Percentiles rank a stretch among this genome's conserved stretches.
Conservation (phyloP, 139 green algal genomes). For the Chlorella sp. region DNA sequence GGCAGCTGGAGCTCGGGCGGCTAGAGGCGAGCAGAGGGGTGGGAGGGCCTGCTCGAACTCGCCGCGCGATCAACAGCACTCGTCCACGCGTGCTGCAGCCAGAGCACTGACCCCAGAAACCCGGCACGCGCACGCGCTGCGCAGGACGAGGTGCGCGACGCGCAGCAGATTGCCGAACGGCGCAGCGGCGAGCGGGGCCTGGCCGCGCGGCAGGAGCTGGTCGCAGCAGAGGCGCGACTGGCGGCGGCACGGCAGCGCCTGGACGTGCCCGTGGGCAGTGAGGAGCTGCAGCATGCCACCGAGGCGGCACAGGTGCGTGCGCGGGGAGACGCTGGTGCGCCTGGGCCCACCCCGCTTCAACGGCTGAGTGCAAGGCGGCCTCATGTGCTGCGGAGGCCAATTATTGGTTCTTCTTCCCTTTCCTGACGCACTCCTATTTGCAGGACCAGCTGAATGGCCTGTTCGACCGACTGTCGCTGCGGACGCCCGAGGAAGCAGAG, state of each 20-base stretch:
- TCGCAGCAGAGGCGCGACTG: constrained; percentile 11
- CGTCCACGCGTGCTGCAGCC: not conserved
- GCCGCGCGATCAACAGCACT: not conserved
- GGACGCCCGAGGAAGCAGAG: constrained; percentile 31
- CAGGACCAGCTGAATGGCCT: constrained; percentile 35
- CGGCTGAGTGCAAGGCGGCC: too few species aligned
- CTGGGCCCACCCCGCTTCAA: too few species aligned
- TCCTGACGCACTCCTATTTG: too few species aligned
- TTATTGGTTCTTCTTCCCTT: too few species aligned
- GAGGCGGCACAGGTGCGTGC: constrained; percentile 2
- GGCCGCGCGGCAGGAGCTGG: constrained; percentile 24
- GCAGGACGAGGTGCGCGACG: constrained; percentile 19
- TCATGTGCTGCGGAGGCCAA: too few species aligned
- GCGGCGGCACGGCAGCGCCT: not conserved
- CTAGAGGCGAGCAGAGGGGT: not conserved
- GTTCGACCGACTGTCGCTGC: constrained; percentile 27
- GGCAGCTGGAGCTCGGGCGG: constrained; percentile 8
- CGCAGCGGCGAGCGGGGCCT: constrained; percentile 32
- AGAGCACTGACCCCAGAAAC: not conserved
- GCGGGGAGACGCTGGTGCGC: not conserved
- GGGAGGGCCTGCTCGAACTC: too few species aligned
- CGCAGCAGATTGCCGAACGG: constrained; percentile 9
- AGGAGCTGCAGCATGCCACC: constrained; percentile 3
- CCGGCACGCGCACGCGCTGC: not conserved
- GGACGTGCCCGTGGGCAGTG: not conserved